Evolutionary conservation across 306 rosid species (phyloP).

Genomic region (Datisca glomerata): DNA sequence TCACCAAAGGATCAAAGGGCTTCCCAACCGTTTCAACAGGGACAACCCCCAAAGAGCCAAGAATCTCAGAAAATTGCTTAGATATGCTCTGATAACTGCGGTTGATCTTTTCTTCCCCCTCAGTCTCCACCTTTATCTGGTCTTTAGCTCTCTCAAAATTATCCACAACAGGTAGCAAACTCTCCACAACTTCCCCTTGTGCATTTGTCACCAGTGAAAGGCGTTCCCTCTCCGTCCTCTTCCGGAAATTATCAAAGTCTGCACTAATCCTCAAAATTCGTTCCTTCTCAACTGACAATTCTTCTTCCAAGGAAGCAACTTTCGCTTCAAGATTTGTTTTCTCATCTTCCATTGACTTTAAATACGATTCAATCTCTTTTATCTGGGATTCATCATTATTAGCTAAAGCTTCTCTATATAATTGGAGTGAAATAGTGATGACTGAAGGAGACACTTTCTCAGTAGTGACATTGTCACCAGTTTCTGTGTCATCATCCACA

Average conservation of each 20-base stretch:
- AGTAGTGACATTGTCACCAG: too few species aligned
- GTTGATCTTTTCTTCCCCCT: conserved; percentile 81
- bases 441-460: conserved; percentile 45
- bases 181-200: conserved; percentile 88
- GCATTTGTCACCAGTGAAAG: conserved; percentile 71
- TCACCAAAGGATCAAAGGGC: conserved; percentile 91
- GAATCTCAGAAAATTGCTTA: conserved; percentile 76
- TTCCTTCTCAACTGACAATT: conserved; percentile 43
- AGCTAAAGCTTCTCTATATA: conserved; percentile 66
- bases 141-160: conserved; percentile 93
- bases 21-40: conserved; percentile 74
- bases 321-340: conserved; percentile 39
- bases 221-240: conserved; percentile 91
- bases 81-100: conserved; percentile 88
- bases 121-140: conserved; percentile 83
- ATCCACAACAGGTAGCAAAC: conserved; percentile 65
- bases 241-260: conserved; percentile 91
- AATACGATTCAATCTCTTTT: conserved; percentile 52
- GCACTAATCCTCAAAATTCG: conserved; percentile 85
- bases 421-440: conserved; percentile 35
- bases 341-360: conserved; percentile 66
- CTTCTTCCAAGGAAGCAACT: conserved; percentile 46
- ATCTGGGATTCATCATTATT: conserved; percentile 51
- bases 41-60: conserved; percentile 64
- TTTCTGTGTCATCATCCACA: too few species aligned